A percentile compares a stretch with the other conserved stretches of the same genome.
Evolutionary conservation across 345 rosid species (phyloP).

Genomic region (Ceriops decandra): DNA sequence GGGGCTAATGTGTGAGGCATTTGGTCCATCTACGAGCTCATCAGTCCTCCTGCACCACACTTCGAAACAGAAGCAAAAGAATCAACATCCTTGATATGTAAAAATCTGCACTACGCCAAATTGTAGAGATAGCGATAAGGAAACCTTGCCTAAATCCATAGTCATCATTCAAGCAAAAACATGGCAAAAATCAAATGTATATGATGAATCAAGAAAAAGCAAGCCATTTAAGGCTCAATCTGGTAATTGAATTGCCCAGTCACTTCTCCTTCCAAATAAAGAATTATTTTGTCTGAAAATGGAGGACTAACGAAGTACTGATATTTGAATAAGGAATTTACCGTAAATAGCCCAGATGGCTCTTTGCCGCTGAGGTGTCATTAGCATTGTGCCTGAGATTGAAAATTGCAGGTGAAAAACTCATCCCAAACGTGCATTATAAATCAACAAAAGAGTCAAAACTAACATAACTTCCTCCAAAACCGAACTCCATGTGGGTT

Average conservation of each 20-base stretch:
- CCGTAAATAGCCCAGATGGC: conserved; percentile 67
- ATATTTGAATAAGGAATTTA: conserved; percentile 13
- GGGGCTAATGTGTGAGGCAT: conserved; percentile 47
- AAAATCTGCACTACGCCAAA: background rate
- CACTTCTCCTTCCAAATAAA: too few species aligned
- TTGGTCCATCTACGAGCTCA: conserved; percentile 56
- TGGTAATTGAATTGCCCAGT: too few species aligned
- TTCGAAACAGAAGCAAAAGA: conserved; percentile 15
- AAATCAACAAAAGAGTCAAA: too few species aligned
- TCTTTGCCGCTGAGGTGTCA: conserved; percentile 46
- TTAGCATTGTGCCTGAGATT: conserved; percentile 45
- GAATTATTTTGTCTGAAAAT: background rate
- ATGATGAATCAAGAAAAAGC: too few species aligned
- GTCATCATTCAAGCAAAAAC: too few species aligned
- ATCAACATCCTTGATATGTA: background rate
- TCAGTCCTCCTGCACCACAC: conserved; percentile 63
- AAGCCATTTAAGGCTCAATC: too few species aligned
- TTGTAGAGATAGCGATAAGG: too few species aligned
- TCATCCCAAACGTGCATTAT: background rate
- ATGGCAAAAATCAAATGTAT: too few species aligned
- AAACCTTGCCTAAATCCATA: too few species aligned
- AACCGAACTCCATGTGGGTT: too few species aligned
- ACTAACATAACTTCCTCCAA: too few species aligned
- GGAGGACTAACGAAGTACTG: background rate
- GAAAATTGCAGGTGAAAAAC: background rate